Percentiles rank a stretch among this genome's conserved stretches.
phyloP scores from a whole-genome alignment of 768 basidiomycete genomes.

The Dentipellis sp. region DNA sequence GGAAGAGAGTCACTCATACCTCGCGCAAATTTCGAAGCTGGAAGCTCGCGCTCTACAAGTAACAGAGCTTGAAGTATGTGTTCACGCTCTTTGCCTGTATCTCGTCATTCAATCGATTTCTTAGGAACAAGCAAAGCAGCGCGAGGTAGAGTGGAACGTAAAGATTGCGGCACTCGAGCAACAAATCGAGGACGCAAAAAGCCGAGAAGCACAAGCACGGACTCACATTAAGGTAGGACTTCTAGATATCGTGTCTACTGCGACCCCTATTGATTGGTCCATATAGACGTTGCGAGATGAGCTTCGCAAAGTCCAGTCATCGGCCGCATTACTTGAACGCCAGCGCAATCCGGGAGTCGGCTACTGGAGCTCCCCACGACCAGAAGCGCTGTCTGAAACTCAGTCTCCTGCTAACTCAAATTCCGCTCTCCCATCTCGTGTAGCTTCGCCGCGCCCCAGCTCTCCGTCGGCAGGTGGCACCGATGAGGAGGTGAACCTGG shows the following conservation, averaged over 20 bases:
- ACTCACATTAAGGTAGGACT: conserved; percentile 65
- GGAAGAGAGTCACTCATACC: conserved; percentile 37
- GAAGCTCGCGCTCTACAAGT: conserved; percentile 37
- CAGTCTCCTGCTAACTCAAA: conserved; percentile 31
- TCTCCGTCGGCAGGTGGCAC: conserved; percentile 29
- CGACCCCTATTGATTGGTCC: neutral
- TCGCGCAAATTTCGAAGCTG: conserved; percentile 47
- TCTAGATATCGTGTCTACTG: neutral
- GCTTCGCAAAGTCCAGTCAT: conserved; percentile 90
- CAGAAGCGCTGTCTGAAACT: conserved; percentile 18
- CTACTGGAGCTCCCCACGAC: conserved; percentile 63
- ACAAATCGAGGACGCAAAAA: conserved; percentile 64
- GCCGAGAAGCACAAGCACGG: conserved; percentile 61
- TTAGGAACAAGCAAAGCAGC: conserved; percentile 36
- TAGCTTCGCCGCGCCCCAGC: conserved; percentile 19
- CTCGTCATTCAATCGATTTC: neutral
- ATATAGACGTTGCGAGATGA: conserved; percentile 83
- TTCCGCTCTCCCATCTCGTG: conserved; percentile 28
- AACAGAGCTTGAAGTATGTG: conserved; percentile 54
- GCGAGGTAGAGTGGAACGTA: conserved; percentile 37
- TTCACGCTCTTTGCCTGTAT: neutral
- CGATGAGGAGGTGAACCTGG: conserved; percentile 91
- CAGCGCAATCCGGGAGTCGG: conserved; percentile 92
- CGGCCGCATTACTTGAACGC: conserved; percentile 79
- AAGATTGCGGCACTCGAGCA: conserved; percentile 49